Base-by-base conservation (phyloP, 352 stramenopile genomes). In the Globisporangium radiosum region DNA sequence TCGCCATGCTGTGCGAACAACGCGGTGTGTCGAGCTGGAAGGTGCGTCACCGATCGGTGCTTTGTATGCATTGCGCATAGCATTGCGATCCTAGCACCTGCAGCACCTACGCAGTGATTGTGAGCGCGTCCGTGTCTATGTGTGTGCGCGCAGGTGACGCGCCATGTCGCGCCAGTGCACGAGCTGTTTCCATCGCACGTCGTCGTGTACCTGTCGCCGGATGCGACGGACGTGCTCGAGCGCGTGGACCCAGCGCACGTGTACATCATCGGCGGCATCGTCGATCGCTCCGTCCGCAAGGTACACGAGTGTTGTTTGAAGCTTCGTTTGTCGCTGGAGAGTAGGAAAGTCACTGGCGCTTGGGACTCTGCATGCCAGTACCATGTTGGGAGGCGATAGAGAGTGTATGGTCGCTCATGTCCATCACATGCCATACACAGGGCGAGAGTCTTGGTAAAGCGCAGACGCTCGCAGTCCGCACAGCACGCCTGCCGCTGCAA, bases 181-280 rank as follows among this genome's bases (percentile, higher is more conserved):
- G 40, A 75, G 1, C 48, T 90, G 15, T 92, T 90, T 43, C 13
- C 52, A 4, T 33, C 56, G n/a, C 33, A 76, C 7, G 51, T 87
- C 42, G 60, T 96, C 39, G 62, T 97, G 7, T 94, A 95, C 53
- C 58, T 97, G 15, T 94, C 85, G 0, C 87, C 88, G 5, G 88
- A 97, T 56, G 83, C 85, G n/a, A 61, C 77, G 0, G 74, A 89
- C 19, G 68, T 89, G 5, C 73, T 97, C 0, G 47, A 67, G 1
- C 48, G 65, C 4, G 42, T 97, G 5, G 69, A 92, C 56, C 63
- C 69, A 17, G 43, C 54, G 14, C 65, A 52, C 7, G 72, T 90
- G 8, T 95, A 96, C 63, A 73, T 95, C 45, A 65, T 96, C 45
- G 85, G 85, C 36, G 87, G 82, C 33, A 93, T 96, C 55, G 81